Evolutionary conservation across 768 basidiomycete species (phyloP), one percentile per base, ranked within the genome.

Genomic region (Trametopsis cervina): DNA sequence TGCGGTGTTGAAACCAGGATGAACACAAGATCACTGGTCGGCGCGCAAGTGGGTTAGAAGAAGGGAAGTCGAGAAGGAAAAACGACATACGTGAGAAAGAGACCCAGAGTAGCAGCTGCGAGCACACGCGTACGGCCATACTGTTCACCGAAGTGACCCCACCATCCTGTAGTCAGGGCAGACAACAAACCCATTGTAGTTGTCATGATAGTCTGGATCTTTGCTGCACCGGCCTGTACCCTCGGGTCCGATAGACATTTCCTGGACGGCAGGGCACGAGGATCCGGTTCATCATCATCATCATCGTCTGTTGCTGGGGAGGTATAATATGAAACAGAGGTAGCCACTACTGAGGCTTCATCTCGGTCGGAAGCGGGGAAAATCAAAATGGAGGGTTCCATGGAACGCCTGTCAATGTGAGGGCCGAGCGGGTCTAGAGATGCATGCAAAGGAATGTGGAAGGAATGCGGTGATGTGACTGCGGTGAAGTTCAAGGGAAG

Each of bases 121-220:
- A 94, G 76, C 38, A 94, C 77, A 21, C 75, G 76, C 41, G 83
- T 91, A 27, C 92, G 75, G 9, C 92, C 92, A 53, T 81, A 68
- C 7, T 72, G 66, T 61, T 94, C 91, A 9, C 87, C 83, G 36
- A 82, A 77, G 42, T 80, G 76, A 44, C 88, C 88, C 92, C 92
- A 96, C 68, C 83, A 87, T 0, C 86, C 89, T 0, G 89, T 89
- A 3, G 86, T 88, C 40, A 89, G 67, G 1, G 89, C 88, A 44
- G 87, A 85, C 35, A 96, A 71, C 5, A 78, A 60, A 44, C 88
- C 90, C 81, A 87, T 85, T 7, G 75, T 75, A 10, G 86, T 81
- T 2, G 83, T 82, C 64, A 94, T 80, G 42, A 79, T 76, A 5
- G 83, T 83, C 66, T 89, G 87, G n/a, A 89, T 74, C 47, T 71